Conservation (phyloP, 2,329 filamentous ascomycete genomes). For the Sclerotinia subarctica region DNA sequence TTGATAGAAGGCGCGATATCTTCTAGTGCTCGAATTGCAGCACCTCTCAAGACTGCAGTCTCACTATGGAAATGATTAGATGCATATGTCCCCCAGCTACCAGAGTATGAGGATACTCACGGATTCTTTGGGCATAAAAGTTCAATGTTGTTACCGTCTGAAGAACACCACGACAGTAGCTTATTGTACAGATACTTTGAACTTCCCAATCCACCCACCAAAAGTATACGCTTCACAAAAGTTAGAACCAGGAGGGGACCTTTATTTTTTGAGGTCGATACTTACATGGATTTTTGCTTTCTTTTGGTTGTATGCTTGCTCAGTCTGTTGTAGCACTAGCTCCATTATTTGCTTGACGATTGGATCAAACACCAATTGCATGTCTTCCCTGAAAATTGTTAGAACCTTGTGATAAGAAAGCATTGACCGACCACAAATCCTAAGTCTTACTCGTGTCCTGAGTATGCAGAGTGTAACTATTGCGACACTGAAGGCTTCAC, state of each 20-base stretch:
- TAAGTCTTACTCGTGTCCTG: not conserved
- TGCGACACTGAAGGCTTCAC: not conserved
- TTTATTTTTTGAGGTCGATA: not conserved
- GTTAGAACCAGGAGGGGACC: not conserved
- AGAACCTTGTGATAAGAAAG: not conserved
- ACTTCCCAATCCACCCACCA: constrained; percentile 28
- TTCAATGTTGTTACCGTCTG: constrained; percentile 26
- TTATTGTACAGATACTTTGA: constrained; percentile 26
- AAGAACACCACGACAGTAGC: constrained; percentile 25
- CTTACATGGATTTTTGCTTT: constrained; percentile 27
- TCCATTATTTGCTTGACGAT: constrained; percentile 26
- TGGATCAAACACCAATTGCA: constrained; percentile 31
- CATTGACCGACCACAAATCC: not conserved
- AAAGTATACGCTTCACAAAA: constrained; percentile 24
- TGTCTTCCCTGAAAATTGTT: constrained; percentile 24
- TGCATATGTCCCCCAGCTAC: not conserved
- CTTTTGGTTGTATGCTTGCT: constrained; percentile 21
- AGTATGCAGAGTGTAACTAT: not conserved
- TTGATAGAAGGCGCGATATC: constrained; percentile 22
- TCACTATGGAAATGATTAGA: constrained; percentile 24
- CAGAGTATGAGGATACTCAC: constrained; percentile 15
- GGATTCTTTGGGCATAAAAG: constrained; percentile 24
- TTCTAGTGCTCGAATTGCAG: constrained; percentile 23
- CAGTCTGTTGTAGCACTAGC: constrained; percentile 26
- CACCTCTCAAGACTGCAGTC: constrained; percentile 26